Conservation (phyloP, 768 basidiomycete species). For the Lactarius trivialis region DNA sequence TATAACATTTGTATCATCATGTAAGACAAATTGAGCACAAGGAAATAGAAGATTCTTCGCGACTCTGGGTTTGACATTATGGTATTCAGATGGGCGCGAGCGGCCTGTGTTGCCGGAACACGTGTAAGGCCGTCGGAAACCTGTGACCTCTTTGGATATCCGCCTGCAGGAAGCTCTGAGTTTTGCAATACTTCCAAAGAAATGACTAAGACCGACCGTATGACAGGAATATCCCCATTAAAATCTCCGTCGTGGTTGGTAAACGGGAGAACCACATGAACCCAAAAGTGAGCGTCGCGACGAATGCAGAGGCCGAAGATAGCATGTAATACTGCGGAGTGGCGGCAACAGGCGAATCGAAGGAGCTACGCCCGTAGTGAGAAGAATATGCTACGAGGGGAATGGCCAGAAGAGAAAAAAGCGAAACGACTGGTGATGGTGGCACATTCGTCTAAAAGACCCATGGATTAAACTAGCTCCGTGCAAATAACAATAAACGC, state of each 20-base stretch:
- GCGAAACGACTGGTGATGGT: conserved; percentile 45
- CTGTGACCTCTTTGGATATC: conserved; percentile 16
- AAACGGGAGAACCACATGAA: conserved; percentile 56
- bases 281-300: conserved; percentile 49
- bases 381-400: conserved; percentile 58
- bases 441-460: conserved; percentile 27
- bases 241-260: conserved; percentile 52
- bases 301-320: conserved; percentile 49
- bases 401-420: conserved; percentile 50
- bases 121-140: conserved; percentile 23
- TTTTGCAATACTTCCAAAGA: not conserved
- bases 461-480: not conserved
- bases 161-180: conserved; percentile 7
- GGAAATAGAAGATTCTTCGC: conserved; percentile 93
- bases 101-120: conserved; percentile 26
- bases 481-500: not conserved
- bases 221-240: conserved; percentile 53
- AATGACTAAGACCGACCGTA: conserved; percentile 42
- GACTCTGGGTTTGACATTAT: conserved; percentile 90
- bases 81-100: conserved; percentile 75
- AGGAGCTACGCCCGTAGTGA: conserved; percentile 50
- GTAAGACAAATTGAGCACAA: conserved; percentile 88
- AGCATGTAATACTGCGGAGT: conserved; percentile 50
- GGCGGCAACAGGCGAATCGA: conserved; percentile 43
- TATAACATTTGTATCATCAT: conserved; percentile 98